Evolutionary conservation across 163 green algal genomes (phyloP).

Genomic region (Scenedesmus sp.): DNA sequence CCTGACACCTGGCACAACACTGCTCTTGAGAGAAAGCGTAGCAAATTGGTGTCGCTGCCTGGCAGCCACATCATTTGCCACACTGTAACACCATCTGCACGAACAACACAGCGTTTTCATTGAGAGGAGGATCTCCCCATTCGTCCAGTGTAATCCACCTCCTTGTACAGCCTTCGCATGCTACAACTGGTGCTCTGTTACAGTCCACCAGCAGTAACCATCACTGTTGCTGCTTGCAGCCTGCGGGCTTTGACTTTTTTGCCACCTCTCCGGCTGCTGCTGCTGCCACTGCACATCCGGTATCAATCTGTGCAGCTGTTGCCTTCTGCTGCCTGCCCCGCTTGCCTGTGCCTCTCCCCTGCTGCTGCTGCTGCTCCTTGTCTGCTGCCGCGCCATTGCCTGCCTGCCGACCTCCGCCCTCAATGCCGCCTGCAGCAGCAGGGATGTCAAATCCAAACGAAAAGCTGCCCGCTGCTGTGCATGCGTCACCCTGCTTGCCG

Average conservation of each 20-base stretch:
- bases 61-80: too few relatives aligned
- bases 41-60: too few relatives aligned
- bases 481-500: not conserved
- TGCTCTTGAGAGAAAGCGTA: too few relatives aligned
- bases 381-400: not conserved
- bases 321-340: not conserved
- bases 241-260: not conserved
- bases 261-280: not conserved
- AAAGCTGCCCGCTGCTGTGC: conserved; percentile 4
- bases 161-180: too few relatives aligned
- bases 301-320: not conserved
- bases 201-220: too few relatives aligned
- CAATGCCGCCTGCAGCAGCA: not conserved
- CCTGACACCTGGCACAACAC: not conserved
- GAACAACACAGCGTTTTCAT: too few relatives aligned
- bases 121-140: too few relatives aligned
- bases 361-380: conserved; percentile 9
- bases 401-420: too few relatives aligned
- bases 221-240: not conserved
- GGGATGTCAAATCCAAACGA: conserved; percentile 33
- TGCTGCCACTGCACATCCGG: not conserved
- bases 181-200: too few relatives aligned
- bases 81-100: too few relatives aligned
- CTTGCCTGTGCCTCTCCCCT: not conserved
- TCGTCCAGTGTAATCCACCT: too few relatives aligned